Percentiles rank a stretch among this genome's conserved stretches.
phyloP scores from a whole-genome alignment of 441 rosid genomes.

The Euphorbia neoarborescens region DNA sequence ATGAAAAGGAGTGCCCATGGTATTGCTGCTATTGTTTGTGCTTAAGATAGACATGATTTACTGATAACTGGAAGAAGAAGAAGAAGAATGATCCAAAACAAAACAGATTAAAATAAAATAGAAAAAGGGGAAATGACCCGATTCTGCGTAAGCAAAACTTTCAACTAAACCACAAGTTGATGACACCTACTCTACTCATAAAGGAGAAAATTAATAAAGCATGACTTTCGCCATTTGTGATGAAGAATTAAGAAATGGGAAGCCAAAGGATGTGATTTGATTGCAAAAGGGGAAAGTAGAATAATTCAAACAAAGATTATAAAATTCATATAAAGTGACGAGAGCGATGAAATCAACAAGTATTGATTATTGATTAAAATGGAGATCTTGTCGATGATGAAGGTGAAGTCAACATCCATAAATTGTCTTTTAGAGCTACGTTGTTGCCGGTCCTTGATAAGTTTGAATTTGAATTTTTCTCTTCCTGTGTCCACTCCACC shows the following conservation, averaged over 20 bases:
- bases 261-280: not conserved
- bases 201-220: not conserved
- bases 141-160: not conserved
- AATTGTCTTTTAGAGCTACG: not conserved
- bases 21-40: conserved; percentile 30
- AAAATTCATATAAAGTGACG: not conserved
- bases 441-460: not conserved
- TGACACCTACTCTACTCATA: not conserved
- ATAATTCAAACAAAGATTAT: not conserved
- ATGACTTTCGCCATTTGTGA: not conserved
- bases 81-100: not conserved
- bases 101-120: not conserved
- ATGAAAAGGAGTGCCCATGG: conserved; percentile 50
- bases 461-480: not conserved
- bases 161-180: not conserved
- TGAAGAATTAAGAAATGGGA: not conserved
- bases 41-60: conserved; percentile 41
- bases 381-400: not conserved
- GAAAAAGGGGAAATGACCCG: not conserved
- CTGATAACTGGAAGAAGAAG: not conserved
- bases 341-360: not conserved
- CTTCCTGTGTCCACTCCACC: not conserved
- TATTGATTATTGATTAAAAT: not conserved
- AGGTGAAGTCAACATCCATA: not conserved
- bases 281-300: not conserved